phyloP scores from a whole-genome alignment of 805 yeast genomes.

The Zygosaccharomyces siamensis region DNA sequence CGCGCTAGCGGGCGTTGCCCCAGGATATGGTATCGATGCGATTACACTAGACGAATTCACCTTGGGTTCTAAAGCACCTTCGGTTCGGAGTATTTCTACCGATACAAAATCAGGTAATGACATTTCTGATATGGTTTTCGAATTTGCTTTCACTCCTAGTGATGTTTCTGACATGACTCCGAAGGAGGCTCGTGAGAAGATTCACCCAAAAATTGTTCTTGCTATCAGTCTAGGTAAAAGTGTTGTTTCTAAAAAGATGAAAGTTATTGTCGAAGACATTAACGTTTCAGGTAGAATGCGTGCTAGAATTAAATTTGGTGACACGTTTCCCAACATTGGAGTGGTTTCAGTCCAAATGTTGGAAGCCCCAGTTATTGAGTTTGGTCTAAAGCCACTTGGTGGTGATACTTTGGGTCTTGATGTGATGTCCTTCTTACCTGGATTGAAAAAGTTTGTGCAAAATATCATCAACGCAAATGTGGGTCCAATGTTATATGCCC shows the following conservation, averaged over 20 bases:
- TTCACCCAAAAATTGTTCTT: conserved; percentile 75
- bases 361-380: conserved; percentile 75
- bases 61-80: conserved; percentile 75
- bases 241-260: conserved; percentile 66
- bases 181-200: conserved; percentile 60
- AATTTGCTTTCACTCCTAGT: conserved; percentile 72
- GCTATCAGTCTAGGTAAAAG: conserved; percentile 82
- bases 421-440: conserved; percentile 79
- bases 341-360: conserved; percentile 65
- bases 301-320: conserved; percentile 55
- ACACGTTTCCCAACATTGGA: conserved; percentile 73
- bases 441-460: conserved; percentile 67
- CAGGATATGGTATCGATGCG: conserved; percentile 79
- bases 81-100: conserved; percentile 65
- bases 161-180: conserved; percentile 82
- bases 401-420: conserved; percentile 86
- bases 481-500: conserved; percentile 78
- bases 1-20: conserved; percentile 62
- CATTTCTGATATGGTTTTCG: conserved; percentile 79
- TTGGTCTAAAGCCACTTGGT: conserved; percentile 79
- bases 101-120: conserved; percentile 65
- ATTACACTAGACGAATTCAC: conserved; percentile 72
- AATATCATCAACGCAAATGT: conserved; percentile 62
- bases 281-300: conserved; percentile 67
- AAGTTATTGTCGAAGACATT: conserved; percentile 79